phyloP scores from a whole-genome alignment of 129 eudicot genomes.

The Flaveria trinervia region DNA sequence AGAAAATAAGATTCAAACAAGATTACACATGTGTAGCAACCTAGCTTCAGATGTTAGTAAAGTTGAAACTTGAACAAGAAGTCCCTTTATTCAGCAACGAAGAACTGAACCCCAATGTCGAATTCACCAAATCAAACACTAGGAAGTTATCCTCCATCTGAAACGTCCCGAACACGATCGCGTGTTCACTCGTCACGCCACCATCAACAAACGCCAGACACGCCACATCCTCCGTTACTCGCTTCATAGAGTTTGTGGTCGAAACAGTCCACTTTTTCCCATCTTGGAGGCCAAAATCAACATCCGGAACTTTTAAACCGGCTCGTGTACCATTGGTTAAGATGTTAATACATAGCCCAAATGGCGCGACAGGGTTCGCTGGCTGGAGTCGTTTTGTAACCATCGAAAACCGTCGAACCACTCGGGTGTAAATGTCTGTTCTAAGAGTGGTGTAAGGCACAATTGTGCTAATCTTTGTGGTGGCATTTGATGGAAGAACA shows the following conservation, averaged over 20 bases:
- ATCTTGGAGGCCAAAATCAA: slow-evolving; percentile 16
- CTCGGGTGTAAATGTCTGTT: slow-evolving; percentile 24
- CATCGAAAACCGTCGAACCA: slow-evolving; percentile 20
- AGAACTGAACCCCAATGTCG: slow-evolving; percentile 33
- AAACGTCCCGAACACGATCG: slow-evolving; percentile 41
- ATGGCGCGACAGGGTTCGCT: slow-evolving; percentile 17
- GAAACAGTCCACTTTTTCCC: slow-evolving; percentile 37
- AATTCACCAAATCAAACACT: slow-evolving; percentile 27
- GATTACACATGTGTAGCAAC: neutral
- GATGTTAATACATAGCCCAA: slow-evolving; percentile 31
- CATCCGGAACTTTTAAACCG: slow-evolving; percentile 31
- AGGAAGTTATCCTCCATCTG: slow-evolving; percentile 44
- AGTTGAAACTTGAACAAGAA: slow-evolving; percentile 34
- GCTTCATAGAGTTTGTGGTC: slow-evolving; percentile 38
- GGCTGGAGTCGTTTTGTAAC: slow-evolving; percentile 6
- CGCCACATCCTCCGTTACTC: slow-evolving; percentile 25
- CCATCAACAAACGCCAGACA: slow-evolving; percentile 49
- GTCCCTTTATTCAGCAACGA: slow-evolving; percentile 22
- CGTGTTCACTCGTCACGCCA: slow-evolving; percentile 24
- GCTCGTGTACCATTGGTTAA: neutral
- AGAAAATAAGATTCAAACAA: no score
- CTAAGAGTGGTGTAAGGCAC: slow-evolving; percentile 39
- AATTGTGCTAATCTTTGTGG: slow-evolving; percentile 35
- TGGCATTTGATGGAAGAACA: neutral
- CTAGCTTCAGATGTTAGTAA: neutral